Conservation (phyloP, 2,329 filamentous ascomycete species). For the Cladorrhinum sp. region DNA sequence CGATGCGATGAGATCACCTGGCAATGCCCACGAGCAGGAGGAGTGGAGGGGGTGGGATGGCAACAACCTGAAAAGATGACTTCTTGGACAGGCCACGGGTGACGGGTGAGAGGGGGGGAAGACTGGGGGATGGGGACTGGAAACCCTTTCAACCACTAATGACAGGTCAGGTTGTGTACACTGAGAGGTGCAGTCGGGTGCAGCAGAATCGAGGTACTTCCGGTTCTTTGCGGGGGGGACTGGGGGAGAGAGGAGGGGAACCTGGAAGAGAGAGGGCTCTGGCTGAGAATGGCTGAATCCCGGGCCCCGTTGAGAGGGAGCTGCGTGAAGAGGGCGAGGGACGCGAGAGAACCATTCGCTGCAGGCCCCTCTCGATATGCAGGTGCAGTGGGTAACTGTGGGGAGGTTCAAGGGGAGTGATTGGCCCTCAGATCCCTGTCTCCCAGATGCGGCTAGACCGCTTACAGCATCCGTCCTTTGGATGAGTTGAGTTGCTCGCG, state of each 20-base stretch:
- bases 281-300: neutral
- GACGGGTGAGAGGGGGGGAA: neutral
- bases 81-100: conserved; percentile 21
- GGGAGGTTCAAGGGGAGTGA: conserved; percentile 11
- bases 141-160: neutral
- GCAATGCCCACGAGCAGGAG: conserved; percentile 8
- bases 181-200: neutral
- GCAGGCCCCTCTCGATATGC: neutral
- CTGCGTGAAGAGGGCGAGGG: neutral
- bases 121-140: neutral
- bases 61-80: conserved; percentile 5
- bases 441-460: conserved; percentile 20
- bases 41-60: neutral
- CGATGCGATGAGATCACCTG: conserved; percentile 29
- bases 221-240: conserved; percentile 1
- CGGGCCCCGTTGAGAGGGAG: conserved; percentile 1
- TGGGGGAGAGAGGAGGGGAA: too few relatives aligned
- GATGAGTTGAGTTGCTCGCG: conserved; percentile 9
- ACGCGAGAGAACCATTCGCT: neutral
- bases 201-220: too few relatives aligned
- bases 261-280: neutral
- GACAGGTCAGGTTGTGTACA: neutral
- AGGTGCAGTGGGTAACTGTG: neutral
- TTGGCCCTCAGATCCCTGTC: conserved; percentile 17
- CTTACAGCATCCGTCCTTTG: conserved; percentile 24